Evolutionary conservation across 768 basidiomycete species (phyloP).

Genomic region (Leccinum barrowsii): DNA sequence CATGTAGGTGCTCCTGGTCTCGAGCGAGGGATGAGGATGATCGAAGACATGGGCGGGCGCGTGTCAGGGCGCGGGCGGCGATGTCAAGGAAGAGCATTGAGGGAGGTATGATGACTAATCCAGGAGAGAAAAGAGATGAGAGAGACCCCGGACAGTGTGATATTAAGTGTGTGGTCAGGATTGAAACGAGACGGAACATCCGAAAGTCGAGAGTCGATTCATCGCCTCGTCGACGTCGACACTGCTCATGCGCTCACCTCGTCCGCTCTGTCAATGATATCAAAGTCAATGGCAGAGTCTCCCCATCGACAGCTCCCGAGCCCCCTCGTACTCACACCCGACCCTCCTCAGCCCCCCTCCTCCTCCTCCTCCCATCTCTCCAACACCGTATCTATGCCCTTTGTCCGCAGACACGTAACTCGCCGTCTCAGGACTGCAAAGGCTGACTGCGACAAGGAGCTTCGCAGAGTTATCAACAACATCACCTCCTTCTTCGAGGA

Average conservation of each 20-base stretch:
- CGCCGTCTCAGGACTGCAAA: slow-evolving; percentile 92
- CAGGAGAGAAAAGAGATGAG: not conserved
- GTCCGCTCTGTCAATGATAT: slow-evolving; percentile 10
- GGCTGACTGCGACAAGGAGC: slow-evolving; percentile 94
- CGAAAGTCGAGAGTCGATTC: not conserved
- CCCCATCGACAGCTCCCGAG: slow-evolving; percentile 60
- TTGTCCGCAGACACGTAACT: slow-evolving; percentile 89
- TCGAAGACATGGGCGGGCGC: slow-evolving; percentile 4
- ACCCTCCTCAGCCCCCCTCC: slow-evolving; percentile 34
- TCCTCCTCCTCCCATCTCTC: slow-evolving; percentile 32
- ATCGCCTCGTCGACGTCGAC: not conserved
- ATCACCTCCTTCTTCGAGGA: slow-evolving; percentile 96
- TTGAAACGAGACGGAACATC: slow-evolving; percentile 9
- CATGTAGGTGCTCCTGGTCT: slow-evolving; percentile 22
- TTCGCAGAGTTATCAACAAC: slow-evolving; percentile 88
- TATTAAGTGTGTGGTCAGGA: not conserved
- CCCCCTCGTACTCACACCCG: slow-evolving; percentile 75
- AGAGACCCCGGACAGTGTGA: not conserved
- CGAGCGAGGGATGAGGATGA: slow-evolving; percentile 18
- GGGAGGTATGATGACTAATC: not conserved
- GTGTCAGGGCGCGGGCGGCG: slow-evolving; percentile 14
- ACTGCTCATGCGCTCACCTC: slow-evolving; percentile 7
- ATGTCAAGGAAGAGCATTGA: slow-evolving; percentile 13
- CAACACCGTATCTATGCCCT: slow-evolving; percentile 87
- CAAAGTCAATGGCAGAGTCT: slow-evolving; percentile 28